phyloP scores from a whole-genome alignment of 1,139 yeast species.

The Nematodospora anomalae region DNA sequence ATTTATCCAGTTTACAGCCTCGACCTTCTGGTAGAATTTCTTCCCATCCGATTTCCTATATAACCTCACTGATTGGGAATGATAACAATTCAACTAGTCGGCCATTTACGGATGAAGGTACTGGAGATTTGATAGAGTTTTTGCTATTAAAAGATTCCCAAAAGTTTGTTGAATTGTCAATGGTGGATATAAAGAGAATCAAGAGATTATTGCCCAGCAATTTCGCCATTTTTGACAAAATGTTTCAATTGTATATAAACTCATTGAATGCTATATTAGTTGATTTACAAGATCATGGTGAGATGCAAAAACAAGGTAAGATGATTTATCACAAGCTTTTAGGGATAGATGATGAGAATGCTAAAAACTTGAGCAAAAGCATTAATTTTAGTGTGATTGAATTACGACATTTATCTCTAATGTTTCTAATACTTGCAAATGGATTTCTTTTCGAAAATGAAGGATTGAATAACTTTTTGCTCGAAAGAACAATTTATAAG shows the following conservation, averaged over 20 bases:
- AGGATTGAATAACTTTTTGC: constrained; percentile 10
- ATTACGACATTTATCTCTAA: constrained; percentile 18
- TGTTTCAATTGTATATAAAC: constrained; percentile 18
- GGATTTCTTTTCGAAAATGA: constrained; percentile 23
- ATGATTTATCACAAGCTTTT: constrained; percentile 13
- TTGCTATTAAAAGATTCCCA: constrained; percentile 14
- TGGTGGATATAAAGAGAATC: constrained; percentile 21
- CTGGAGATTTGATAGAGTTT: constrained; percentile 12
- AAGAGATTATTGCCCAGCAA: constrained; percentile 19
- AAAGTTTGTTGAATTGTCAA: constrained; percentile 12
- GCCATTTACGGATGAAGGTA: background rate
- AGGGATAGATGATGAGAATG: constrained; percentile 15
- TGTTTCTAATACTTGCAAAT: constrained; percentile 23
- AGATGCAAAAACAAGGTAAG: constrained; percentile 11
- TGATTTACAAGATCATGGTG: constrained; percentile 19
- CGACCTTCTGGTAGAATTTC: background rate
- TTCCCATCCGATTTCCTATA: constrained; percentile 6
- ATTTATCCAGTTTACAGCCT: constrained; percentile 6
- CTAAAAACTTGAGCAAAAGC: constrained; percentile 11
- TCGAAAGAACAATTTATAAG: constrained; percentile 14
- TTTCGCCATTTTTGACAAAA: constrained; percentile 11
- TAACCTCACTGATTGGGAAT: background rate
- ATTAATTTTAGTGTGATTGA: constrained; percentile 15
- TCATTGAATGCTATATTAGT: constrained; percentile 18
- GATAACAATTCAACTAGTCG: background rate